A percentile compares a stretch with the other conserved stretches of the same genome.
phyloP scores from a whole-genome alignment of 352 stramenopile genomes.

The Saprolegnia diclina region DNA sequence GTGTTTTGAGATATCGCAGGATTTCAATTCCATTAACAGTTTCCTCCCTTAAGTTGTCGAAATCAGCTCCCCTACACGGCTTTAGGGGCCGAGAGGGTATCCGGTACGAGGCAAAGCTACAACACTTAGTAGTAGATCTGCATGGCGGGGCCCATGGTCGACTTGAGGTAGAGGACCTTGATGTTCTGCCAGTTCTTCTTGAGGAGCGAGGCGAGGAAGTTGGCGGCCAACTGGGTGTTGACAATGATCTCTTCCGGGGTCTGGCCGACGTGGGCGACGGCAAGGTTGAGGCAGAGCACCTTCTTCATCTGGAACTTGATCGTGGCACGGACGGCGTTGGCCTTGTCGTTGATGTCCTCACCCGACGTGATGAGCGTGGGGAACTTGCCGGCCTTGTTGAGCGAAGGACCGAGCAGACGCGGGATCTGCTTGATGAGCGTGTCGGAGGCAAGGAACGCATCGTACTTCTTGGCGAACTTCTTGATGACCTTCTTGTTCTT shows the following conservation, averaged over 20 bases:
- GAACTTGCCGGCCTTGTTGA: slow-evolving; percentile 99
- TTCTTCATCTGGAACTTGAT: slow-evolving; percentile 99
- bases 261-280: slow-evolving; percentile 96
- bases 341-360: slow-evolving; percentile 97
- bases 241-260: slow-evolving; percentile 94
- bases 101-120: slow-evolving; percentile 23
- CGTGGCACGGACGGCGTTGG: slow-evolving; percentile 95
- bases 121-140: slow-evolving; percentile 99
- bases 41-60: slow-evolving; percentile 24
- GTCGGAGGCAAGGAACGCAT: slow-evolving; percentile 99
- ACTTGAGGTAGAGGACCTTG: slow-evolving; percentile 99
- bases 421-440: slow-evolving; percentile 99
- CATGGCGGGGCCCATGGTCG: slow-evolving; percentile 95
- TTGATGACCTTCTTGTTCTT: slow-evolving; percentile 99
- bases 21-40: slow-evolving; percentile 2
- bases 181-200: slow-evolving; percentile 99
- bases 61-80: slow-evolving; percentile 27
- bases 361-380: slow-evolving; percentile 92
- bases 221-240: slow-evolving; percentile 97
- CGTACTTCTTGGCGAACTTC: slow-evolving; percentile 99
- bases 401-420: slow-evolving; percentile 97
- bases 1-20: no score
- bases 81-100: slow-evolving; percentile 16
- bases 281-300: slow-evolving; percentile 99
- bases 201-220: slow-evolving; percentile 98